phyloP scores from a whole-genome alignment of 2,329 filamentous ascomycete species.

The Neofusicoccum cordaticola region DNA sequence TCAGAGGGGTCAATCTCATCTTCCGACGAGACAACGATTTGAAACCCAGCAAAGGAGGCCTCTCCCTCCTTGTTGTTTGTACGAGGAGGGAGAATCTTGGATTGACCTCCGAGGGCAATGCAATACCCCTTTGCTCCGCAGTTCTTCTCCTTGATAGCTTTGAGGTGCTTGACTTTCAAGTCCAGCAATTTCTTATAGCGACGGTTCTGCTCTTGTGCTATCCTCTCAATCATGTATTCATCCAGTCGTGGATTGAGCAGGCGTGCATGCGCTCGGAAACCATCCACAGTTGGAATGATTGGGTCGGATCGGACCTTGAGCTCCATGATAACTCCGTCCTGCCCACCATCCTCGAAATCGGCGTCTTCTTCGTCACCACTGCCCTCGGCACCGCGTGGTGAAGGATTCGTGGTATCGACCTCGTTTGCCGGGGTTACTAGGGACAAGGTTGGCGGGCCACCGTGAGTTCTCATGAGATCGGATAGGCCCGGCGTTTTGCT shows the following conservation, averaged over 20 bases:
- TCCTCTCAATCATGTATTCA: constrained; percentile 71
- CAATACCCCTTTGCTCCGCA: constrained; percentile 66
- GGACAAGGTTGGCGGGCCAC: constrained; percentile 58
- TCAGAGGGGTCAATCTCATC: constrained; percentile 67
- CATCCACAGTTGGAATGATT: constrained; percentile 69
- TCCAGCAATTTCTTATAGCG: constrained; percentile 77
- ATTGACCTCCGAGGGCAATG: constrained; percentile 63
- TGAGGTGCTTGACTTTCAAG: constrained; percentile 66
- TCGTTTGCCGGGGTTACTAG: constrained; percentile 48
- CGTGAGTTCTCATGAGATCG: constrained; percentile 56
- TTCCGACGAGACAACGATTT: constrained; percentile 57
- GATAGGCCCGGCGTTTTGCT: constrained; percentile 45
- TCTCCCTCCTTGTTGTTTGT: constrained; percentile 59
- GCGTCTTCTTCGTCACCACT: constrained; percentile 37
- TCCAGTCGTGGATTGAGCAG: constrained; percentile 70
- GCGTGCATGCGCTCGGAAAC: constrained; percentile 72
- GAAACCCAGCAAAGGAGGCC: constrained; percentile 51
- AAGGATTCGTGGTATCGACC: constrained; percentile 28
- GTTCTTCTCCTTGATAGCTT: constrained; percentile 52
- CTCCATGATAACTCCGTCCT: constrained; percentile 59
- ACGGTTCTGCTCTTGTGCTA: constrained; percentile 75
- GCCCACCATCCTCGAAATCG: constrained; percentile 35
- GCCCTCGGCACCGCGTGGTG: neutral
- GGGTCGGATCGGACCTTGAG: constrained; percentile 61
- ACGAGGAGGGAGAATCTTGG: constrained; percentile 59